Conservation (phyloP, 2,329 filamentous ascomycete genomes). For the Metarhizium anisopliae region DNA sequence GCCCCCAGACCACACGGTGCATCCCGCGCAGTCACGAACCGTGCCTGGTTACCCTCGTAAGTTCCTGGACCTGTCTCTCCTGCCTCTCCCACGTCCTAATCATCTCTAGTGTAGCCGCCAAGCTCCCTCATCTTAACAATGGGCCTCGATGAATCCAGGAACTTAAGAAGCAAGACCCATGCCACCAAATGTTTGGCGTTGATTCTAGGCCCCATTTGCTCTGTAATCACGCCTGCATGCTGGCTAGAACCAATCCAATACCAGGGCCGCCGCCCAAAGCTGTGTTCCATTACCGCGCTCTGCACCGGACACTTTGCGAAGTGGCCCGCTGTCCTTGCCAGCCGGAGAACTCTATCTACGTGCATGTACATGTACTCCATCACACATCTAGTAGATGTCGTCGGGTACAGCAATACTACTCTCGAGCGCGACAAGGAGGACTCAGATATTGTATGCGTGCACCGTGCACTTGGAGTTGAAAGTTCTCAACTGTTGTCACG, state of each 20-base stretch:
- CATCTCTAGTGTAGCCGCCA: neutral
- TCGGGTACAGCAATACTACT: no score
- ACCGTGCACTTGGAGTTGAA: no score
- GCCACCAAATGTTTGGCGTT: neutral
- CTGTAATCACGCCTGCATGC: neutral
- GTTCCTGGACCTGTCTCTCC: conserved; percentile 2
- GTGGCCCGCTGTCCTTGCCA: neutral
- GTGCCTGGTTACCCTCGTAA: conserved; percentile 1
- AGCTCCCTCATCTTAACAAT: conserved; percentile 4
- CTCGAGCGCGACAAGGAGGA: no score
- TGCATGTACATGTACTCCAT: neutral
- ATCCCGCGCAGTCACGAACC: neutral
- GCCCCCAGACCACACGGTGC: neutral
- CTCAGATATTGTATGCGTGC: no score
- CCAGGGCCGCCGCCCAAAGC: neutral
- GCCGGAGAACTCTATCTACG: neutral
- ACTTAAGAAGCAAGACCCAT: neutral
- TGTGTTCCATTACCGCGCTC: neutral
- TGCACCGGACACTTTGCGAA: neutral
- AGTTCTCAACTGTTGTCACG: no score
- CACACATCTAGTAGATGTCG: no score
- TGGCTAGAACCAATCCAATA: no score
- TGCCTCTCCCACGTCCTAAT: neutral
- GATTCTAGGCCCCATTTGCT: neutral
- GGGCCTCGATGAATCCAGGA: neutral